Percentiles rank a stretch among this genome's conserved stretches.
Evolutionary conservation across 192 early-diverging fungal genomes (phyloP).

Genomic region (Phlyctochytrium bullatum): DNA sequence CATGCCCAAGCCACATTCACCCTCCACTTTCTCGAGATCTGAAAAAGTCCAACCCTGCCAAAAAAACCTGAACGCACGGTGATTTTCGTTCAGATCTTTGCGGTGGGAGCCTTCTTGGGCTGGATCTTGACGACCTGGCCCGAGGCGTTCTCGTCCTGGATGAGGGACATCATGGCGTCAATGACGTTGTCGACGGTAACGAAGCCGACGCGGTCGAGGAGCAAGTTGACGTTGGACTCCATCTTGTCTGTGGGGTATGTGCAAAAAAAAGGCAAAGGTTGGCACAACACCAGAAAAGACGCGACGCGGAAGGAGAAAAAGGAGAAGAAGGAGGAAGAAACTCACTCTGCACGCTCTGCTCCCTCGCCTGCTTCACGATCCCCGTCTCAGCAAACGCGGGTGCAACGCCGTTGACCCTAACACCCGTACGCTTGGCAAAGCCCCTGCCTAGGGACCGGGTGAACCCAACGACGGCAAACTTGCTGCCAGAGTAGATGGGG

Average conservation of each 20-base stretch:
- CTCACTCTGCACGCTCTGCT: constrained; percentile 6
- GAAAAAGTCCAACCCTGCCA: too few relatives aligned
- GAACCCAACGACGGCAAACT: constrained; percentile 70
- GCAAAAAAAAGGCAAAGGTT: too few relatives aligned
- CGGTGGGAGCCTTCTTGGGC: too few relatives aligned
- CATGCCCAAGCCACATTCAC: too few relatives aligned
- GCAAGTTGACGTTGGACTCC: not conserved
- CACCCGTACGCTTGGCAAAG: constrained; percentile 24
- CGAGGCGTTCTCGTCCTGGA: not conserved
- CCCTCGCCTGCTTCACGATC: constrained; percentile 19
- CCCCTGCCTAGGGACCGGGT: constrained; percentile 24
- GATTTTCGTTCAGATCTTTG: too few relatives aligned
- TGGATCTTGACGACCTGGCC: too few relatives aligned
- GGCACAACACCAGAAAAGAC: too few relatives aligned
- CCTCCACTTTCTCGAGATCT: too few relatives aligned
- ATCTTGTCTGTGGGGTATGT: too few relatives aligned
- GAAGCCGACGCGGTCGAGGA: not conserved
- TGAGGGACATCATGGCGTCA: not conserved
- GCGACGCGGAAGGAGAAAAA: not conserved
- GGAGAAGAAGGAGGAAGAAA: not conserved
- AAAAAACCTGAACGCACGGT: too few relatives aligned
- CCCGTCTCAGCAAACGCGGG: constrained; percentile 39
- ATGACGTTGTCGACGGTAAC: not conserved
- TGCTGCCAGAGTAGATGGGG: constrained; percentile 74
- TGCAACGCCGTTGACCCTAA: constrained; percentile 39